Evolutionary conservation across 768 basidiomycete genomes (phyloP), one percentile per base, ranked within the genome.

Genomic region (Lyophyllum semitale): DNA sequence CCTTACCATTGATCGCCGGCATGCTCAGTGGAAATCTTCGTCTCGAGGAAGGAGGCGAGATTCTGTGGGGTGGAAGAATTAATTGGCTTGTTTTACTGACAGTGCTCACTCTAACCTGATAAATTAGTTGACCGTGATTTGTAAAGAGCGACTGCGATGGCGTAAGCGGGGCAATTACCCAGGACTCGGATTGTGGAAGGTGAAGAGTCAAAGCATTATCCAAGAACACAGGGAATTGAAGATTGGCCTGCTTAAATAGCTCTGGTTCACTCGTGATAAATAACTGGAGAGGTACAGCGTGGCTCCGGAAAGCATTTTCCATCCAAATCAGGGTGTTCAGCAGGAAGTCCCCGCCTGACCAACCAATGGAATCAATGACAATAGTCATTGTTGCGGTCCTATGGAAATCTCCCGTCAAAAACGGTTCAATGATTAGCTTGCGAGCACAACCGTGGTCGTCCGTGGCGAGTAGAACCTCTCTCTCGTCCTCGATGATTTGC

Each of bases 231-330:
- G 57, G 57, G 23, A 47, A 27, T 33, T 53, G 56, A 6, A 61
- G 38, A 38, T 61, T 62, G 18, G 58, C 58, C 35, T 58, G 51
- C 6, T 54, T 53, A 27, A 53, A 62, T 13, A 62, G 44, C 5
- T 62, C 58, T 12, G 58, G 61, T 27, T 62, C 61, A 33, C 61
- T 62, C 8, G 58, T 41, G 27, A 59, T 38, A 25, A 62, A 59
- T 20, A 62, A 48, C 35, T 59, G 61, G 9, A 62, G 54, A 29
- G 61, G 61, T 33, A 62, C 53, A 6, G 42, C 51, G 46, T 62
- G 53, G 37, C 35, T 57, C 11, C 49, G 44, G 30, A 62, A 54
- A n/a, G 49, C 56, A 22, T 58, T 52, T 26, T 52, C 61, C 46
- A 62, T 47, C 58, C 58, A 62, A 18, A 62, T 38, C 4, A 62